A percentile compares a stretch with the other conserved stretches of the same genome.
These are phyloP conservation scores for Achlya hypogyna DNA, from an alignment of 352 stramenopile genomes.

Conservation along the genomic window DNA sequence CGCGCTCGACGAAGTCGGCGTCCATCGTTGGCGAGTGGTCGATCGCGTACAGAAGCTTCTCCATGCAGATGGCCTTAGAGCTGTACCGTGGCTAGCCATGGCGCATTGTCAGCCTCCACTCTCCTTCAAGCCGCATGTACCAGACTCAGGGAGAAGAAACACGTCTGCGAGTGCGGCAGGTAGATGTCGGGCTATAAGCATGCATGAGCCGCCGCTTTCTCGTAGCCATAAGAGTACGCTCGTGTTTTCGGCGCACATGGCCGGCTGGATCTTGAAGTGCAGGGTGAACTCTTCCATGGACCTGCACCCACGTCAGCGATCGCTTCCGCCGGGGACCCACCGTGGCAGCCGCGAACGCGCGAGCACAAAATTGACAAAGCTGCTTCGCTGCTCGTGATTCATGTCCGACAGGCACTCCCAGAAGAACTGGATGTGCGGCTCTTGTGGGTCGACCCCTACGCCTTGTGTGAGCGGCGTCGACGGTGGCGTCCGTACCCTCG, in stretches of 20 bases:
- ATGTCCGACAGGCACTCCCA: constrained; percentile 80
- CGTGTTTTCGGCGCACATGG: constrained; percentile 3
- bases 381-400: constrained; percentile 56
- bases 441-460: constrained; percentile 37
- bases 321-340: too few relatives aligned
- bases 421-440: constrained; percentile 58
- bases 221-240: not conserved
- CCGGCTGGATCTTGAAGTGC: constrained; percentile 30
- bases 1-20: constrained; percentile 23
- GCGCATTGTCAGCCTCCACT: not conserved
- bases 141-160: constrained; percentile 32
- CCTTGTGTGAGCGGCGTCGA: not conserved
- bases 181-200: constrained; percentile 20
- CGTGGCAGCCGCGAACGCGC: constrained; percentile 71
- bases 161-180: constrained; percentile 30
- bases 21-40: constrained; percentile 30
- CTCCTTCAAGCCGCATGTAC: not conserved
- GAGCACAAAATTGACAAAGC: constrained; percentile 87
- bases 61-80: constrained; percentile 29
- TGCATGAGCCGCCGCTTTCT: not conserved
- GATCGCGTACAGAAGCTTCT: constrained; percentile 36
- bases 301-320: too few relatives aligned
- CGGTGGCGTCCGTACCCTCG: constrained; percentile 29
- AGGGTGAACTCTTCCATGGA: constrained; percentile 73
- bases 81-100: constrained; percentile 23